These are phyloP conservation scores for Mucor irregularis DNA, from an alignment of 371 early-diverging fungal genomes.

Conservation along the genomic window DNA sequence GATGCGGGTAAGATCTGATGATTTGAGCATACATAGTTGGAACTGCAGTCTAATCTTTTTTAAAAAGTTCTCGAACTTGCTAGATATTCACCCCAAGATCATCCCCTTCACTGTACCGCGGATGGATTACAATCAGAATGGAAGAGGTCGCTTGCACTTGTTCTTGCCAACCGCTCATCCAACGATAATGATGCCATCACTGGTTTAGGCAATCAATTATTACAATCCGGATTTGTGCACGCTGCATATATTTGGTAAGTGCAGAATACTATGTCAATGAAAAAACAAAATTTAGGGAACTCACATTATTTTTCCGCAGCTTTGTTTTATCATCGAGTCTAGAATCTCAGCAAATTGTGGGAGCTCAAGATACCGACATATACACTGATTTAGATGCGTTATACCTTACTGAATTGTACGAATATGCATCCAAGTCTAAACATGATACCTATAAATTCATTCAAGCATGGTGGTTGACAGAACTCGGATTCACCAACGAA, in stretches of 20 bases:
- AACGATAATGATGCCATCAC: slow-evolving; percentile 71
- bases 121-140: slow-evolving; percentile 59
- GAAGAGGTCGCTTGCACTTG: slow-evolving; percentile 67
- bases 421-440: slow-evolving; percentile 55
- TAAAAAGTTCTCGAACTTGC: slow-evolving; percentile 31
- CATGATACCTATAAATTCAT: slow-evolving; percentile 80
- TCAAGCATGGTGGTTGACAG: slow-evolving; percentile 81
- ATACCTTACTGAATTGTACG: slow-evolving; percentile 82
- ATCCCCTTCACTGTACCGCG: not conserved
- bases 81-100: slow-evolving; percentile 9
- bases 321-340: slow-evolving; percentile 69
- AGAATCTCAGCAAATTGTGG: slow-evolving; percentile 54
- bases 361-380: slow-evolving; percentile 49
- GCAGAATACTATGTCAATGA: too few relatives aligned
- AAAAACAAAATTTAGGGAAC: too few relatives aligned
- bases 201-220: slow-evolving; percentile 75
- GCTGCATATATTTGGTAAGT: slow-evolving; percentile 83
- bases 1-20: slow-evolving; percentile 42
- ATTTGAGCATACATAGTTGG: too few relatives aligned
- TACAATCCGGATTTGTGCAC: slow-evolving; percentile 45
- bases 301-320: too few relatives aligned
- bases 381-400: slow-evolving; percentile 55
- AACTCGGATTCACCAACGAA: slow-evolving; percentile 69
- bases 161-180: slow-evolving; percentile 82
- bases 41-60: not conserved